phyloP scores from a whole-genome alignment of 2,329 filamentous ascomycete species.

The Trichoderma hamatum region DNA sequence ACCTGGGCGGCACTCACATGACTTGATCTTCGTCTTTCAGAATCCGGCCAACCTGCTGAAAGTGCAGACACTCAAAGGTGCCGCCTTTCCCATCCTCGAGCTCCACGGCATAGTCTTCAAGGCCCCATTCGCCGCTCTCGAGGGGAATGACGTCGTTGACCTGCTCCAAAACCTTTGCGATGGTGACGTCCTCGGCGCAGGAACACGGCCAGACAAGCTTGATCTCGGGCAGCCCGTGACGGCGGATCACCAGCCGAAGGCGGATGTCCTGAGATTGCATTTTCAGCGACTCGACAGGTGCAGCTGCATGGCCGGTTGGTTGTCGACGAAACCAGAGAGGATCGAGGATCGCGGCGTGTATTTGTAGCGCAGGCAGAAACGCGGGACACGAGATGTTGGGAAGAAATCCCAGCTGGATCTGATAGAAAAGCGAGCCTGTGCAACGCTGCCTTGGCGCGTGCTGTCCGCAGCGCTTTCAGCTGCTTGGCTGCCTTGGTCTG shows the following conservation, averaged over 20 bases:
- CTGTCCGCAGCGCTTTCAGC: not conserved
- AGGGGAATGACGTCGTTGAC: conserved; percentile 81
- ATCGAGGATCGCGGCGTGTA: not conserved
- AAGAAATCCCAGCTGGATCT: not conserved
- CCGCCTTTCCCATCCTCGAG: conserved; percentile 57
- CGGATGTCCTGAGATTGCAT: conserved; percentile 55
- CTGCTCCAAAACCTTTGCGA: conserved; percentile 75
- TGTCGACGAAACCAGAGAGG: not conserved
- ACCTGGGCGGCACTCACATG: conserved; percentile 58
- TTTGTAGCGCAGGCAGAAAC: not conserved
- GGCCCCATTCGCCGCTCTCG: conserved; percentile 78
- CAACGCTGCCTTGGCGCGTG: conserved; percentile 10
- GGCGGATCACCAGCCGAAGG: conserved; percentile 71
- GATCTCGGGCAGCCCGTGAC: conserved; percentile 72
- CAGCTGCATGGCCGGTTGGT: conserved; percentile 7
- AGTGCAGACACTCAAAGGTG: conserved; percentile 87
- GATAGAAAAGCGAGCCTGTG: not conserved
- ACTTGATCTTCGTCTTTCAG: conserved; percentile 85
- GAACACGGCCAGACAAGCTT: conserved; percentile 72
- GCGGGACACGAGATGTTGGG: not conserved
- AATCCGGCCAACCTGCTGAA: conserved; percentile 68
- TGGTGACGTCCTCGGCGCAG: conserved; percentile 63
- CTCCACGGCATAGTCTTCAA: conserved; percentile 89
- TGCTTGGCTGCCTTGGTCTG: not conserved
- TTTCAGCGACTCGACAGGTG: not conserved